Base-by-base conservation (phyloP, 1,139 yeast species). In the Kluyveromyces marxianus region DNA sequence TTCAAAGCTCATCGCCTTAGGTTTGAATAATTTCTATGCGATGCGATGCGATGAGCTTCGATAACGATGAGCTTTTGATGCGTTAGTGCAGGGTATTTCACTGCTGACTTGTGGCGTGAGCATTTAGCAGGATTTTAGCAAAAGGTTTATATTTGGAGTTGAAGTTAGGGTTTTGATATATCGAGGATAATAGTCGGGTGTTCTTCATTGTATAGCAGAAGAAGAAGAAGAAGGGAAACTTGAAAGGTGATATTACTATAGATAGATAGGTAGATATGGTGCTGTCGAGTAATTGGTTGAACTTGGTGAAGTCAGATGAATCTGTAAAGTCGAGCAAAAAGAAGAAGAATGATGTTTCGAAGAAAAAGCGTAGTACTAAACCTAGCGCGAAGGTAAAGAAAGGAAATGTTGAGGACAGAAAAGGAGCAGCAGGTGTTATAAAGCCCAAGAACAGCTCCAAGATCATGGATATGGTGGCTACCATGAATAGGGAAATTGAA, bases 231-330 rank as follows among this genome's bases (percentile, higher is more conserved):
- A 14, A 14, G 21, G 21, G 21, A 14, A 14, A 14, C 21, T 14
- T 14, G 21, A 14, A 14, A 14, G 2, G 21, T 14, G 21, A 1
- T 14, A 14, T 14, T 14, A 14, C 2, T 14, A 14, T 14, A 14
- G 21, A 14, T 14, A 14, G 21, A n/a, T n/a, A n/a, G n/a, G n/a
- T n/a, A 21, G 39, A 21, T 10, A 63, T 63, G 67, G 62, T 51
- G n/a, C 51, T 61, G 31, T 63, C 67, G 7, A 58, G 65, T 1
- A 63, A 63, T 44, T 62, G 67, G 67, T 39, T 47, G 14, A 51
- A 54, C 27, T 46, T 62, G 4, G 58, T 54, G 38, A 48, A 41
- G 14, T 10, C 21, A 4, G 14, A 6, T 32, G 34, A 32, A 10
- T 32, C 34, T 34, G 35, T 41, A n/a, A 37, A 48, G 28, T 38